Conservation (phyloP, 139 green algal genomes). For the Chlorella sp. region DNA sequence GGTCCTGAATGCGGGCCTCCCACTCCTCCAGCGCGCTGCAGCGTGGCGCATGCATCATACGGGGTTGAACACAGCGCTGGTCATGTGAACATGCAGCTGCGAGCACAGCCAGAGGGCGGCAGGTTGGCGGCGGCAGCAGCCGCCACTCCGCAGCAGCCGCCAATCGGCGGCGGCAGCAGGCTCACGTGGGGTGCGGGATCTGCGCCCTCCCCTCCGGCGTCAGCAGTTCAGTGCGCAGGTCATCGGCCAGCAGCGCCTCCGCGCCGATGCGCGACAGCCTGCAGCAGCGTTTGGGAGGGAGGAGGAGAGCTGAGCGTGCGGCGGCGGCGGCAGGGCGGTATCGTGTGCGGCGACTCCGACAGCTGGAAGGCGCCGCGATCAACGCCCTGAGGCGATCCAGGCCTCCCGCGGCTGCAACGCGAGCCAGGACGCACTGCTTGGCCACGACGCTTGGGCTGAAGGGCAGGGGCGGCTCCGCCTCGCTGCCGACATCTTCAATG, state of each 20-base stretch:
- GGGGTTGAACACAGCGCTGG: no score
- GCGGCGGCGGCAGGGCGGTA: neutral
- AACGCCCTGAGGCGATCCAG: no score
- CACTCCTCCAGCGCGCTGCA: slow-evolving; percentile 9
- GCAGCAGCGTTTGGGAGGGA: neutral
- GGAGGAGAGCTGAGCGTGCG: neutral
- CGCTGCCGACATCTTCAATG: neutral
- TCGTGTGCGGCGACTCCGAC: no score
- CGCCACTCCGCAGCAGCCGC: no score
- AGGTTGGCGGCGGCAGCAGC: neutral
- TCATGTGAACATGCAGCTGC: no score
- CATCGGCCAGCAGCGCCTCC: neutral
- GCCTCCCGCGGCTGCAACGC: neutral
- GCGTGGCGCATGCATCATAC: neutral
- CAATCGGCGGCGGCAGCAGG: no score
- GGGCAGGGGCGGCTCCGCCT: neutral
- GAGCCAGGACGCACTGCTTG: neutral
- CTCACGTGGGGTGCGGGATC: slow-evolving; percentile 20
- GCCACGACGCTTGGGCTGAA: neutral
- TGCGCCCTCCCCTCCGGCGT: slow-evolving; percentile 15
- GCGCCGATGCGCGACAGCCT: neutral
- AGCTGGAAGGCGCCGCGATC: no score
- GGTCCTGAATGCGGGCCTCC: slow-evolving; percentile 9
- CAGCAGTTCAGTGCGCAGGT: neutral
- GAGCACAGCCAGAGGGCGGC: neutral